Percentiles rank a stretch among this genome's conserved stretches.
Evolutionary conservation across 352 stramenopile species (phyloP).

Genomic region (Globisporangium apiculatum): DNA sequence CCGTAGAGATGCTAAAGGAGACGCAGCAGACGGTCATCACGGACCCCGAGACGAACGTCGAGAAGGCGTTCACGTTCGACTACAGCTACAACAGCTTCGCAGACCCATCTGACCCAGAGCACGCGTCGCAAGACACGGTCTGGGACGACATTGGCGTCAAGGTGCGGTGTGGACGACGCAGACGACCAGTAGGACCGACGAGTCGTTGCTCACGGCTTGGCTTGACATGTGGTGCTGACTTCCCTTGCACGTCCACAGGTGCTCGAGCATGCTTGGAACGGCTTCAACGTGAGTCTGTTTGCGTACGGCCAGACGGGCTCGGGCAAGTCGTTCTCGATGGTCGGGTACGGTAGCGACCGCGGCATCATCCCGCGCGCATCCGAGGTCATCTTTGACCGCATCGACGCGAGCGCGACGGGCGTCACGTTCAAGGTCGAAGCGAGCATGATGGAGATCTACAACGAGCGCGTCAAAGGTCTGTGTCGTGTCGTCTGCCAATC

Average conservation of each 20-base stretch:
- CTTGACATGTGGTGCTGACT: not conserved
- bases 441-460: constrained; percentile 90
- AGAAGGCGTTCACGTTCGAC: constrained; percentile 85
- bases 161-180: constrained; percentile 9
- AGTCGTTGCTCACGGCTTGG: too few species aligned
- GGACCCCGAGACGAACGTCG: constrained; percentile 60
- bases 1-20: constrained; percentile 67
- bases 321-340: constrained; percentile 86
- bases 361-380: constrained; percentile 81
- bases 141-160: constrained; percentile 85
- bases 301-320: constrained; percentile 84
- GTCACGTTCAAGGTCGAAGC: constrained; percentile 83
- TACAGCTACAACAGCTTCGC: constrained; percentile 87
- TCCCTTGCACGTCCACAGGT: constrained; percentile 20
- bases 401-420: constrained; percentile 32
- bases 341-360: constrained; percentile 73
- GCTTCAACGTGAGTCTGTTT: constrained; percentile 87
- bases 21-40: constrained; percentile 82
- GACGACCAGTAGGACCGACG: too few species aligned
- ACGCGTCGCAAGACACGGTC: constrained; percentile 75
- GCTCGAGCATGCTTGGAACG: constrained; percentile 86
- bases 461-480: constrained; percentile 79
- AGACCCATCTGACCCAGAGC: constrained; percentile 35
- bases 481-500: not conserved
- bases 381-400: constrained; percentile 79